Evolutionary conservation across 2,329 filamentous ascomycete species (phyloP).

Genomic region (Paracoccidioides brasiliensis): DNA sequence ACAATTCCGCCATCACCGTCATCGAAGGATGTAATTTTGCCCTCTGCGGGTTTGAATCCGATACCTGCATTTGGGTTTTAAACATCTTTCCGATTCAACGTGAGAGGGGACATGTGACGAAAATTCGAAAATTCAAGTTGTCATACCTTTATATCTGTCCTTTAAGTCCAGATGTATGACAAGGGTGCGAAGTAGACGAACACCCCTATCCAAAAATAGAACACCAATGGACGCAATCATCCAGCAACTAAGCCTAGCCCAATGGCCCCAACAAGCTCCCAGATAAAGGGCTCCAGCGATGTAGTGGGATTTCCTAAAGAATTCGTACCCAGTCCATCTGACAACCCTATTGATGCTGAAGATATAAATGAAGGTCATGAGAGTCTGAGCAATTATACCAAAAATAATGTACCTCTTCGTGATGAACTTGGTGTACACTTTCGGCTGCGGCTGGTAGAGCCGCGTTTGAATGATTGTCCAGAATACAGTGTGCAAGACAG

Average conservation of each 20-base stretch:
- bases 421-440: slow-evolving; percentile 44
- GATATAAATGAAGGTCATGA: slow-evolving; percentile 49
- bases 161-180: slow-evolving; percentile 49
- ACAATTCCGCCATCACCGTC: slow-evolving; percentile 48
- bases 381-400: slow-evolving; percentile 54
- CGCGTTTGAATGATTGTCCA: slow-evolving; percentile 55
- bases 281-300: slow-evolving; percentile 61
- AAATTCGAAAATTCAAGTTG: not conserved
- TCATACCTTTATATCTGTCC: slow-evolving; percentile 19
- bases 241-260: slow-evolving; percentile 54
- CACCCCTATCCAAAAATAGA: slow-evolving; percentile 50
- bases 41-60: slow-evolving; percentile 44
- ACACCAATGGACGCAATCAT: slow-evolving; percentile 53
- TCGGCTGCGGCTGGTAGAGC: slow-evolving; percentile 60
- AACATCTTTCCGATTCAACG: not conserved
- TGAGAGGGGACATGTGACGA: not conserved
- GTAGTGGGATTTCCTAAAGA: slow-evolving; percentile 64
- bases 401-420: slow-evolving; percentile 57
- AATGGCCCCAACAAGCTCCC: slow-evolving; percentile 64
- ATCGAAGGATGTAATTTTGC: slow-evolving; percentile 40
- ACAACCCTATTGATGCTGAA: slow-evolving; percentile 50
- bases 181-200: slow-evolving; percentile 45
- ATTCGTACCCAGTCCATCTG: slow-evolving; percentile 57
- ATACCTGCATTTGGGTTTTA: slow-evolving; percentile 21
- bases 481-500: slow-evolving; percentile 53